A percentile compares a stretch with the other conserved stretches of the same genome.
phyloP scores from a whole-genome alignment of 225 moss, liverwort and hornwort species.

The Physcomitrellopsis africana region DNA sequence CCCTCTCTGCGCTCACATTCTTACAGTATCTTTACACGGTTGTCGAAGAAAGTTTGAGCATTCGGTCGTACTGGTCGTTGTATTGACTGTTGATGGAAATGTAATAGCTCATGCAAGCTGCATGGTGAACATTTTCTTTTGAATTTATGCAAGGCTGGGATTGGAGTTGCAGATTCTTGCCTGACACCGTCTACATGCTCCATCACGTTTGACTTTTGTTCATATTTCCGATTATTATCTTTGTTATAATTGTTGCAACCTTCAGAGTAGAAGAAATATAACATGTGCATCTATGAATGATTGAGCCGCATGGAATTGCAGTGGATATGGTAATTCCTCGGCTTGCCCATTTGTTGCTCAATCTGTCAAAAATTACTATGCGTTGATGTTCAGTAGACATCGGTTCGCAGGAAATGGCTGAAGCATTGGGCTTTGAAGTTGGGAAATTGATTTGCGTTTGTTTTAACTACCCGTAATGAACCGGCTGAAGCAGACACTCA shows the following conservation, averaged over 20 bases:
- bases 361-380: too few species aligned
- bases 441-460: too few species aligned
- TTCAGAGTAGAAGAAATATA: not conserved
- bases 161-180: constrained; percentile 60
- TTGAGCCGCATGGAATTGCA: too few species aligned
- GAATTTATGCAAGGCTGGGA: constrained; percentile 22
- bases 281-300: not conserved
- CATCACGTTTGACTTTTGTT: constrained; percentile 45
- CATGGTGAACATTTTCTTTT: not conserved
- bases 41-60: constrained; percentile 9
- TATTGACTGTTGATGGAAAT: not conserved
- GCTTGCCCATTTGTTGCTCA: constrained; percentile 10
- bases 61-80: not conserved
- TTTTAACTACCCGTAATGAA: constrained; percentile 56
- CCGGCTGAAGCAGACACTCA: constrained; percentile 64
- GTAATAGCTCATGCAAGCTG: not conserved
- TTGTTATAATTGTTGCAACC: too few species aligned
- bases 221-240: constrained; percentile 22
- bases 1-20: constrained; percentile 32
- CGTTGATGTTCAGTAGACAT: not conserved
- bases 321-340: constrained; percentile 8
- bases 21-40: not conserved
- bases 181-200: constrained; percentile 67
- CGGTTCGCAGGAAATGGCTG: not conserved
- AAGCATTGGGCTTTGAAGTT: too few species aligned